phyloP scores from a whole-genome alignment of 2,329 filamentous ascomycete species.

The Ophiostoma himal-ulmi region DNA sequence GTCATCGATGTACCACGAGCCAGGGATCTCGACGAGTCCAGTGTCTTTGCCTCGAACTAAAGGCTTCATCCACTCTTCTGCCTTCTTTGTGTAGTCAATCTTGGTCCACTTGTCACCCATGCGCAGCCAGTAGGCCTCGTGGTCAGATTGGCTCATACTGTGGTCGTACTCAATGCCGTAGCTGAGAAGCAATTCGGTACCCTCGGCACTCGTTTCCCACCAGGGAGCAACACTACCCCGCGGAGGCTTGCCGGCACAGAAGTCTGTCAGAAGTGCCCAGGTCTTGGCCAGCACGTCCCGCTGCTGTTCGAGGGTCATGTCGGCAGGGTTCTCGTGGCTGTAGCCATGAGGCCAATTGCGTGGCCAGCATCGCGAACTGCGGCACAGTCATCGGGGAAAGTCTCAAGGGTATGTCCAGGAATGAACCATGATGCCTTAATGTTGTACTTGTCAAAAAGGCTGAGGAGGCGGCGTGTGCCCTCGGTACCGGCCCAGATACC shows the following conservation, averaged over 20 bases:
- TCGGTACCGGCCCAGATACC: slow-evolving; percentile 63
- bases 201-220: slow-evolving; percentile 68
- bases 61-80: slow-evolving; percentile 62
- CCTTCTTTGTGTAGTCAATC: slow-evolving; percentile 59
- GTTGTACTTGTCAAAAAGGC: slow-evolving; percentile 64
- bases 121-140: slow-evolving; percentile 57
- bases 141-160: slow-evolving; percentile 60
- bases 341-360: slow-evolving; percentile 44
- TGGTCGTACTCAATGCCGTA: slow-evolving; percentile 69
- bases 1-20: slow-evolving; percentile 59
- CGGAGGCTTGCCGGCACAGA: slow-evolving; percentile 65
- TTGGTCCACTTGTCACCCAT: slow-evolving; percentile 62
- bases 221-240: slow-evolving; percentile 66
- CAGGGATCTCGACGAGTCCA: slow-evolving; percentile 61
- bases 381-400: slow-evolving; percentile 43
- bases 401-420: slow-evolving; percentile 45
- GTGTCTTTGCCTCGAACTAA: slow-evolving; percentile 54
- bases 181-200: slow-evolving; percentile 56
- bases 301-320: slow-evolving; percentile 66
- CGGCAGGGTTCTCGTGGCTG: slow-evolving; percentile 39
- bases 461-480: slow-evolving; percentile 60
- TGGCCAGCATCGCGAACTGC: slow-evolving; percentile 43
- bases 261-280: slow-evolving; percentile 63
- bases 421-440: slow-evolving; percentile 59
- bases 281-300: slow-evolving; percentile 69